Base-by-base conservation (phyloP, 257 asterid genomes). In the Craterostigma plantagineum region DNA sequence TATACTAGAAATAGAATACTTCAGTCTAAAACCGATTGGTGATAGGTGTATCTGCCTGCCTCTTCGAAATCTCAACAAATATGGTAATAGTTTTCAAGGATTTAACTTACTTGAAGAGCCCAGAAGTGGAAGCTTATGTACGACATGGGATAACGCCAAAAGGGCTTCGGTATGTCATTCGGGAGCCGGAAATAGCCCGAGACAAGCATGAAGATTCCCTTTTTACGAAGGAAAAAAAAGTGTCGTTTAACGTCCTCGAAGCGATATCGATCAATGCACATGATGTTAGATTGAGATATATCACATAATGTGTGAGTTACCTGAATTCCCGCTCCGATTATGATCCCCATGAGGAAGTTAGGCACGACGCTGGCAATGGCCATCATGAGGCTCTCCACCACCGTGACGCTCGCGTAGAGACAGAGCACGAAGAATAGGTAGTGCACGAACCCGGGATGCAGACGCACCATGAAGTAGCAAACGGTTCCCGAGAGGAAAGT, bases 381-480 rank as follows among this genome's bases (percentile, higher is more conserved):
- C 99, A 90, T 90, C 99, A 90, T 90, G 55, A 90, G 85, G 76
- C 99, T 90, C 91, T 90, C 99, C 16, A 90, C 99, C 10, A 90
- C 95, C 0, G 95, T 90, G 36, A 90, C 95, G 30, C 99, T 83
- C 1, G 91, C 94, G 27, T 77, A 79, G 3, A 90, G 86, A 55
- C 87, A 71, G 40, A 90, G 38, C 8, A 77, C 84, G 42, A 90
- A 90, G 91, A 83, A 90, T 11, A 83, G 14, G 61, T 79, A 90
- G 50, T 83, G 99, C 0, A 42, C 11, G 27, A 83, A 69, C 48
- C 99, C 96, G 0, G 94, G 87, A 63, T 90, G 99, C 52, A 90
- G 95, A 12, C 51, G 69, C 44, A 83, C 99, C 95, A 90, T 83
- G 84, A 72, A 90, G 71, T 90, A 90, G 73, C 96, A 83, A 0